Evolutionary conservation across 352 stramenopile species (phyloP), one percentile per base, ranked within the genome.

Genomic region (Globisporangium paddicum): DNA sequence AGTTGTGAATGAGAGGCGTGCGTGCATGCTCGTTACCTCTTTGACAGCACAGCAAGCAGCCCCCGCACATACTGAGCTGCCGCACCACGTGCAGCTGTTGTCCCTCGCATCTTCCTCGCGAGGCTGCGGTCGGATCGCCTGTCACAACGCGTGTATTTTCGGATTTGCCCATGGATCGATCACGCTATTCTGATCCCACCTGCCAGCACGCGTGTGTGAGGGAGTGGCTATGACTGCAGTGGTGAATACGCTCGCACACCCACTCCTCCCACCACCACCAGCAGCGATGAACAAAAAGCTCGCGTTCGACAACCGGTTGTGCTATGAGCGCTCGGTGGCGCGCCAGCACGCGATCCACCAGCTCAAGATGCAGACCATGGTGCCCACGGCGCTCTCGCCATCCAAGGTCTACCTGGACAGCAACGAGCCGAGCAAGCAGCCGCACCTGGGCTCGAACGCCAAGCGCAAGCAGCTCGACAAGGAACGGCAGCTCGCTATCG

Each of bases 231-330:
- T 23, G 1, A 18, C 19, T 4, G n/a, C 47, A 54, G 47, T 41
- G 28, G 28, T 13, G 28, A 54, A 54, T 7, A 21, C 28, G 47
- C n/a, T 54, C 26, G 30, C 13, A n/a, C n/a, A n/a, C n/a, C n/a
- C n/a, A n/a, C n/a, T n/a, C n/a, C 10, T 37, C 19, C 9, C 44
- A 34, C 16, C n/a, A 41, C 16, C 10, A 6, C 5, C 13, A 49
- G 16, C 19, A 34, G 26, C 41, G 30, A 93, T 93, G 80, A 93
- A 93, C 72, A 79, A 70, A 60, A 84, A 68, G 60, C 71, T 93
- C 55, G 72, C 73, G 62, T 93, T 90, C 60, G 77, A 90, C 64
- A 93, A 93, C 53, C 82, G 77, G 11, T 68, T 93, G 34, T 93
- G 82, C 71, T 93, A 90, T 49, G 80, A 93, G 67, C 82, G 82